Base-by-base conservation (phyloP, 2,329 filamentous ascomycete genomes). In the Cercospora zeina region DNA sequence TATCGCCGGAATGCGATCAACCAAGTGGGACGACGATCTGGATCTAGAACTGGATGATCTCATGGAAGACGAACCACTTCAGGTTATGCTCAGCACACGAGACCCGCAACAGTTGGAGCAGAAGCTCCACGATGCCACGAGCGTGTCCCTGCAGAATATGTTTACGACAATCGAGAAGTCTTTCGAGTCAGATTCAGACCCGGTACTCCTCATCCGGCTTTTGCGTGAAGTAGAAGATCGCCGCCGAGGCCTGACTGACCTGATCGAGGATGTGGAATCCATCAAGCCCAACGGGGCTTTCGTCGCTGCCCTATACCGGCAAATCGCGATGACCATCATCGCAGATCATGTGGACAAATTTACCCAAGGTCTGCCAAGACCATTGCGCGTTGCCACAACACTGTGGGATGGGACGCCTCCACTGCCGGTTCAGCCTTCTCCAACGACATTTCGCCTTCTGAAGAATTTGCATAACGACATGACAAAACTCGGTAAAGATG, bases 391-490 rank as follows among this genome's bases (percentile, higher is more conserved):
- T 8, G 87, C 88, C 6, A 82, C 87, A 56, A 81, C 84, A 0
- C 79, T 97, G 0, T 97, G 93, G 93, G 91, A 96, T 72, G 90
- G 90, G 0, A 80, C 85, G 37, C 89, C 90, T 0, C 80, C 85
- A 27, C 74, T 96, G 45, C 93, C 93, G 0, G 82, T 86, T 5
- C 90, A 95, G 70, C 91, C 91, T 0, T 93, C 91, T 0, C 87
- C 90, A 0, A 81, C 82, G 19, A 80, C 86, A 0, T 96, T 96
- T 72, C 84, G 83, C 63, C 87, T 96, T 59, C 71, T 97, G 54
- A 85, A 86, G 24, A 81, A 81, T 49, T 72, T 96, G 30, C 84
- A 85, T 4, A 77, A 79, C 51, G 79, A 82, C 4, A 96, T 97
- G 91, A 83, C 83, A 3, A 79, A 82, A 11, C 79, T 83, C 2